Percentiles rank a stretch among this genome's conserved stretches.
phyloP scores from a whole-genome alignment of 108 stramenopile genomes.

The Aurantiochytrium sp. region DNA sequence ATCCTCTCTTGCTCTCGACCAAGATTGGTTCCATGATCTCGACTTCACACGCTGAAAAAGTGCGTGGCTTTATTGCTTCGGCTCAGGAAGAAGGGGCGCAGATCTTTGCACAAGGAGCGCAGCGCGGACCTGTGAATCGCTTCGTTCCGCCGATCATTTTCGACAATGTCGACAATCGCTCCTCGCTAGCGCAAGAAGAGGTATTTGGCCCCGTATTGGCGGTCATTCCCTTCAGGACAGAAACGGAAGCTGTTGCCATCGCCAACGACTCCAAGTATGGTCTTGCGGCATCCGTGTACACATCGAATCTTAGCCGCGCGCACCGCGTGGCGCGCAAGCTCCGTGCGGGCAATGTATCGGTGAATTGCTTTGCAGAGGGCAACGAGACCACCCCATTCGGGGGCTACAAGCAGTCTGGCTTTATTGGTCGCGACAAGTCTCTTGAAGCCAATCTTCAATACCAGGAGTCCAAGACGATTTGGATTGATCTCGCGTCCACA shows the following conservation, averaged over 20 bases:
- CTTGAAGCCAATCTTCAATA: no score
- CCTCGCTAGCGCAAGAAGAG: background rate
- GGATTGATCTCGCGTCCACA: no score
- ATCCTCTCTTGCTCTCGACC: no score
- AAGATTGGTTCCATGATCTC: no score
- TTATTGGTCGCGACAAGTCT: no score
- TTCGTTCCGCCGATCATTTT: background rate
- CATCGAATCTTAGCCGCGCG: slow-evolving; percentile 55
- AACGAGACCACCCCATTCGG: slow-evolving; percentile 46
- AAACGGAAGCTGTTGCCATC: slow-evolving; percentile 43
- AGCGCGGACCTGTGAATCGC: no score
- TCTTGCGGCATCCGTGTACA: slow-evolving; percentile 70
- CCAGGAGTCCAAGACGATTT: no score
- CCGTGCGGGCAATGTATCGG: slow-evolving; percentile 64
- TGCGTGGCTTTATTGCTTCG: no score
- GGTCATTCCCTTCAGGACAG: slow-evolving; percentile 35
- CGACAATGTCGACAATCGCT: background rate
- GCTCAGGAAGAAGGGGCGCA: no score
- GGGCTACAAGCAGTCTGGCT: slow-evolving; percentile 21
- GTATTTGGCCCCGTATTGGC: slow-evolving; percentile 75
- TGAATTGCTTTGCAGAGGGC: slow-evolving; percentile 56
- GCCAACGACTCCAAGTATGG: slow-evolving; percentile 66
- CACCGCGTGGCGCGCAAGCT: slow-evolving; percentile 60
- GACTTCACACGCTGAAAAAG: no score
- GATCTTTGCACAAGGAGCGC: no score